Conservation (phyloP, 805 yeast genomes). For the Sugiyamaella mastotermitis region DNA sequence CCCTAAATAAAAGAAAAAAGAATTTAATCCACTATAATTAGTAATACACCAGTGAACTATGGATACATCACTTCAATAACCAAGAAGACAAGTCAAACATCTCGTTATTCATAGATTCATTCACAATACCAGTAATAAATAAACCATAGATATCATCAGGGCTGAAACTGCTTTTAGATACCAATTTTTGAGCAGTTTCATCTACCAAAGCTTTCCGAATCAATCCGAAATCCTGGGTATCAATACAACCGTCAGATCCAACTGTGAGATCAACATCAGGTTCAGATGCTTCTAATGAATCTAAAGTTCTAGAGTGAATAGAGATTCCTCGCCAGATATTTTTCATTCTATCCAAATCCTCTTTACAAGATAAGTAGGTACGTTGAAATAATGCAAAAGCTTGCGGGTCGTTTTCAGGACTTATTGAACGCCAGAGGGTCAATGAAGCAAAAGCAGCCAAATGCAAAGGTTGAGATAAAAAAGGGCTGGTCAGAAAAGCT, state of each 20-base stretch:
- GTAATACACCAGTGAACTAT: too few species aligned
- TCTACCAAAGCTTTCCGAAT: slow-evolving; percentile 19
- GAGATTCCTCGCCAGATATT: slow-evolving; percentile 24
- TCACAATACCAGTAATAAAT: slow-evolving; percentile 22
- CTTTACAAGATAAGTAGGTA: slow-evolving; percentile 22
- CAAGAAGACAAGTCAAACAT: too few species aligned
- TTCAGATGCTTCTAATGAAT: slow-evolving; percentile 24
- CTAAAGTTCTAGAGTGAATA: slow-evolving; percentile 24
- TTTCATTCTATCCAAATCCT: slow-evolving; percentile 20
- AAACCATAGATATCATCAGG: slow-evolving; percentile 19
- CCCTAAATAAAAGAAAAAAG: too few species aligned
- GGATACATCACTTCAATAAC: too few species aligned
- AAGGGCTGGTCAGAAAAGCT: slow-evolving; percentile 25
- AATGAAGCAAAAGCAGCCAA: slow-evolving; percentile 26
- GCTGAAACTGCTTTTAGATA: slow-evolving; percentile 15
- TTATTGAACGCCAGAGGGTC: slow-evolving; percentile 20
- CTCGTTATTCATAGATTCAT: too few species aligned
- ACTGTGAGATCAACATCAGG: slow-evolving; percentile 24
- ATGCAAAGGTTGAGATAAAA: slow-evolving; percentile 23
- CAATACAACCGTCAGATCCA: slow-evolving; percentile 14
- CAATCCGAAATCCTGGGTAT: slow-evolving; percentile 20
- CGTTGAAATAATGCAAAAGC: slow-evolving; percentile 16
- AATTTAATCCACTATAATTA: too few species aligned
- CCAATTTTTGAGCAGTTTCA: slow-evolving; percentile 19
- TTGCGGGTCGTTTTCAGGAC: slow-evolving; percentile 14